Evolutionary conservation across 768 basidiomycete genomes (phyloP).

Genomic region (Boletus subparvulus): DNA sequence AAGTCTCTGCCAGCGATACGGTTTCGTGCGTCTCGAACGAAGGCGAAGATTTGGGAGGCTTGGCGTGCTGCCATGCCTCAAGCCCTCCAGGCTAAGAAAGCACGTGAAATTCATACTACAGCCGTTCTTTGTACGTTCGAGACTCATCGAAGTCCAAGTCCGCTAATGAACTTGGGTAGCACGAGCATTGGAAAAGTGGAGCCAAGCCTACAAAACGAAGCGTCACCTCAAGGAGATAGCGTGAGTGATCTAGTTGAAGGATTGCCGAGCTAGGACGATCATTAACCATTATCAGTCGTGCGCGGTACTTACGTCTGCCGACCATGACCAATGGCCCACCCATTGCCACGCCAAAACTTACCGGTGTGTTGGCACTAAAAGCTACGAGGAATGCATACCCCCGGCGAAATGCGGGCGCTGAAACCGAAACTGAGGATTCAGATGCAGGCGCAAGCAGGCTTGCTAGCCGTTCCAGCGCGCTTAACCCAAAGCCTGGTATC

Average conservation of each 20-base stretch:
- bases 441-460: constrained; percentile 28
- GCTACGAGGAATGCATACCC: constrained; percentile 32
- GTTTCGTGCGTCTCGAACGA: constrained; percentile 63
- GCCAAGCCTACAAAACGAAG: constrained; percentile 65
- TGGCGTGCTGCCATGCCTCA: constrained; percentile 75
- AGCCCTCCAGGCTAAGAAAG: constrained; percentile 62
- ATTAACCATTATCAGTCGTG: constrained; percentile 53
- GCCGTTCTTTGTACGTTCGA: constrained; percentile 55
- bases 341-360: constrained; percentile 28
- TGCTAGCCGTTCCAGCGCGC: constrained; percentile 26
- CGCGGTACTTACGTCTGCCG: constrained; percentile 77
- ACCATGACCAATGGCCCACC: constrained; percentile 45
- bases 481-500: constrained; percentile 33
- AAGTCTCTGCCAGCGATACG: constrained; percentile 80
- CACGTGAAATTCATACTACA: constrained; percentile 58
- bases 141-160: not conserved
- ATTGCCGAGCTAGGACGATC: constrained; percentile 21
- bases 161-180: constrained; percentile 29
- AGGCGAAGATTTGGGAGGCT: constrained; percentile 57
- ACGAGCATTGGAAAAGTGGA: constrained; percentile 65
- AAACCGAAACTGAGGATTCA: constrained; percentile 35
- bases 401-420: constrained; percentile 25
- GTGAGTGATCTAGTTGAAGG: constrained; percentile 48
- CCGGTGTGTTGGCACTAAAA: constrained; percentile 27
- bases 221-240: constrained; percentile 78